A percentile compares a stretch with the other conserved stretches of the same genome.
These are phyloP conservation scores for Babesia gibsoni DNA, from an alignment of 169 alveolate genomes.

Conservation along the genomic window DNA sequence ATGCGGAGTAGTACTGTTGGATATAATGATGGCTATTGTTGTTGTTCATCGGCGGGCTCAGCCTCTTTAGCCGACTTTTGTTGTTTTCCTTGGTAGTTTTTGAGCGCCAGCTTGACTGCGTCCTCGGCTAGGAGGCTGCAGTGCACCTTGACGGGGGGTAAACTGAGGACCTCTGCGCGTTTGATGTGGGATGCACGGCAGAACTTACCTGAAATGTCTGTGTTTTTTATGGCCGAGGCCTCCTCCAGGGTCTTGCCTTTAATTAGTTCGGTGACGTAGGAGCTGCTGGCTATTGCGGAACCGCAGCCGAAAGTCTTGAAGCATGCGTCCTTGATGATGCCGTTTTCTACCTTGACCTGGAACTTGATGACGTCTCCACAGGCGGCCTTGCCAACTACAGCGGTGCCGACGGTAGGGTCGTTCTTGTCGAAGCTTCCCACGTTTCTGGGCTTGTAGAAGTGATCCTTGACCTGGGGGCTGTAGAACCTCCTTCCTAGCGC, in stretches of 20 bases:
- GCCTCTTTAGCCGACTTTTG: neutral
- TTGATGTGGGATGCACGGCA: constrained; percentile 33
- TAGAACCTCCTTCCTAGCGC: constrained; percentile 54
- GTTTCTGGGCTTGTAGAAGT: constrained; percentile 90
- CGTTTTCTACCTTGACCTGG: constrained; percentile 92
- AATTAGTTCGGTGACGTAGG: constrained; percentile 96
- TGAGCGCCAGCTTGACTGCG: constrained; percentile 95
- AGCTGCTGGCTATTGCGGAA: constrained; percentile 97
- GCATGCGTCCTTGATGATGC: constrained; percentile 91
- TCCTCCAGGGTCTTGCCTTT: constrained; percentile 93
- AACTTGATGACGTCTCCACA: constrained; percentile 98
- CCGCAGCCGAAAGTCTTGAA: constrained; percentile 99
- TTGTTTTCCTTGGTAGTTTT: constrained; percentile 70
- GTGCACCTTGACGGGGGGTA: constrained; percentile 99
- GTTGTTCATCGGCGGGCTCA: neutral
- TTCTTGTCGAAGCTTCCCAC: constrained; percentile 84
- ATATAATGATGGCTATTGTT: too few relatives aligned
- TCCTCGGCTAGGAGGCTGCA: constrained; percentile 98
- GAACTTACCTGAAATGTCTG: constrained; percentile 80
- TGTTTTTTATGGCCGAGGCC: constrained; percentile 91
- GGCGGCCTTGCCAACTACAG: constrained; percentile 98
- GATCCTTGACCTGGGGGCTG: constrained; percentile 88
- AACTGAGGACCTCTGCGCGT: constrained; percentile 80
- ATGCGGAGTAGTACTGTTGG: too few relatives aligned
- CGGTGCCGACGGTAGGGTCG: constrained; percentile 89